Base-by-base conservation (phyloP, 164 flowering plant species). In the Tinospora cordifolia region DNA sequence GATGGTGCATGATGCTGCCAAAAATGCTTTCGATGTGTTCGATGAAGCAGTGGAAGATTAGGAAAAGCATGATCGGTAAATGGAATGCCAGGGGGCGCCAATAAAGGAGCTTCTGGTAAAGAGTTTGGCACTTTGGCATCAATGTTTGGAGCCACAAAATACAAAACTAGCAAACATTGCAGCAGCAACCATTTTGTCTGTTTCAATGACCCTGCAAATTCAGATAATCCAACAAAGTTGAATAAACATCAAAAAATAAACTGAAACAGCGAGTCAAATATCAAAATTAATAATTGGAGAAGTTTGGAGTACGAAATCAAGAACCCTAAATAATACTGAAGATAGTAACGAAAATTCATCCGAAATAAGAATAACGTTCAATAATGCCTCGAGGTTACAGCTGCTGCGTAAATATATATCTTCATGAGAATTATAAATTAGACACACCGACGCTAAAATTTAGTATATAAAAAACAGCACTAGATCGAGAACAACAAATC, bases 131-230 rank as follows among this genome's bases (percentile, higher is more conserved):
- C 66, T 34, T 65, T 68, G 26, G 87, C 88, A 77, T 70, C 70
- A 36, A 65, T 71, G 19, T 70, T n/a, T 71, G 59, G 71, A 24
- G 75, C 65, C 40, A 81, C 49, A 67, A 30, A 81, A 65, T 72
- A 80, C 10, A 83, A 69, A 34, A 84, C n/a, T 34, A 88, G 46
- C 74, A 81, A 62, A 65, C 41, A 73, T 65, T 69, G 78, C 75
- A 81, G 49, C 74, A 82, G 59, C 39, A 69, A 54, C 75, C 69
- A 75, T 17, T 60, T 74, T 63, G 67, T 67, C 69, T 57, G 76
- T 62, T 63, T 68, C 67, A 64, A 60, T 22, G 74, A 12, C 19
- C 87, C 95, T 88, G 85, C 72, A 79, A 72, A 40, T 26, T 46
- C 59, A 62, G 15, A 64, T 27, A n/a, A 60, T 26, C 19, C 41